These are phyloP conservation scores for Penicillium salamii DNA, from an alignment of 495 filamentous ascomycete genomes.

Conservation along the genomic window DNA sequence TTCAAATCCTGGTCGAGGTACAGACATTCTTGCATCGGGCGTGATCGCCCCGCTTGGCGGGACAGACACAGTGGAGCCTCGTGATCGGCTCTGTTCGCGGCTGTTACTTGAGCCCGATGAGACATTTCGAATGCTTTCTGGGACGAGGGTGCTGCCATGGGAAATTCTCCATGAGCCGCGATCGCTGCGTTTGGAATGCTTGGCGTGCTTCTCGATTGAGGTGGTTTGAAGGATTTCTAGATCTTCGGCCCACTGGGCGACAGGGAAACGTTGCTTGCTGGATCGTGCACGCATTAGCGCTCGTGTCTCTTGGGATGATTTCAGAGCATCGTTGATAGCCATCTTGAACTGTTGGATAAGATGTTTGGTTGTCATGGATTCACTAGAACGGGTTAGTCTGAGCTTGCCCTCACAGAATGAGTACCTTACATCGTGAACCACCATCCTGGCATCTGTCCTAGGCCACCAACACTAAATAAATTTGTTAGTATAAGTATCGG, in stretches of 20 bases:
- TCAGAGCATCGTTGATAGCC: conserved; percentile 65
- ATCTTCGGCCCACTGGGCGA: conserved; percentile 63
- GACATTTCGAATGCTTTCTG: conserved; percentile 7
- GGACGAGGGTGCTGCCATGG: conserved; percentile 15
- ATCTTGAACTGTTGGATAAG: conserved; percentile 67
- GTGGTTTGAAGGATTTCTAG: conserved; percentile 60
- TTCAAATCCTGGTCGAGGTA: conserved; percentile 4
- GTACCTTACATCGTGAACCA: conserved; percentile 54
- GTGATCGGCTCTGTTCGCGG: conserved; percentile 10
- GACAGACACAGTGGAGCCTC: conserved; percentile 3
- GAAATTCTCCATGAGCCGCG: conserved; percentile 8
- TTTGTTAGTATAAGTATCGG: neutral
- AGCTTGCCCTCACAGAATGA: neutral
- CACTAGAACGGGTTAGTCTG: conserved; percentile 21
- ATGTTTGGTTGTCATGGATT: conserved; percentile 68
- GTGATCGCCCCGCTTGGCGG: conserved; percentile 1
- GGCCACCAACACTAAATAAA: conserved; percentile 47
- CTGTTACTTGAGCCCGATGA: conserved; percentile 7
- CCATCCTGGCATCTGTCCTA: conserved; percentile 78
- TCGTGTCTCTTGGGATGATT: conserved; percentile 55
- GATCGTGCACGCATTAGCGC: conserved; percentile 71
- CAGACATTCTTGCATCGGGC: conserved; percentile 8
- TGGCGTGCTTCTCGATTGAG: conserved; percentile 42
- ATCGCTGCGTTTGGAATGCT: conserved; percentile 4
- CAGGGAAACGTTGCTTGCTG: conserved; percentile 72